Evolutionary conservation across 768 basidiomycete genomes (phyloP), one percentile per base, ranked within the genome.

Genomic region (Candolleomyces aberdarensis): DNA sequence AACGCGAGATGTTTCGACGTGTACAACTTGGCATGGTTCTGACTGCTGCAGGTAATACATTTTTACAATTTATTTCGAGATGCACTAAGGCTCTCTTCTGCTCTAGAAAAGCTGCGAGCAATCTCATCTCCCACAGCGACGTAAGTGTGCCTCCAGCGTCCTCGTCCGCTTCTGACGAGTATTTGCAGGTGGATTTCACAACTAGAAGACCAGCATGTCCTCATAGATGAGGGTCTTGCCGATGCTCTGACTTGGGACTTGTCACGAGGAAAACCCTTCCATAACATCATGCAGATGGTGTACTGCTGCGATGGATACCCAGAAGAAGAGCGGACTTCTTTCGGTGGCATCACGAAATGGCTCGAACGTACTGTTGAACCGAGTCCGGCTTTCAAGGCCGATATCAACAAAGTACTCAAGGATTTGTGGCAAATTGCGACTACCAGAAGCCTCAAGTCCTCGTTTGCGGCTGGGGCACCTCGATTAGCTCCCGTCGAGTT

Each of bases 1-100:
- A 94, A 70, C 84, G 91, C 51, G 92, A 94, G 56, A 86, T 93
- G 31, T 92, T 91, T 67, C 88, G 89, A 65, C 79, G 92, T 26
- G 92, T 94, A 15, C 92, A 94, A 65, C 71, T 93, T 40, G 92
- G 92, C 58, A 85, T 91, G 76, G 76, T 83, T 15, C 77, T 94
- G 52, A 87, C 88, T 8, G 80, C 85, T 19, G 87, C 91, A 69
- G 89, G 90, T 88, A 66, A 49, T 74, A 14, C 22, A 20, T 15
- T 39, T 26, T 20, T 13, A n/a, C 1, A 40, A 15, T 13, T 2
- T 29, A 20, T 14, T n/a, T 11, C 46, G 14, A 22, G 50, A 26
- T 26, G 26, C 26, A 26, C 26, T 26, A 26, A 26, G 19, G 47
- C 17, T 51, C 62, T 43, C 46, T 55, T 11, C 43, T 9, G 46